Base-by-base conservation (phyloP, 78 protist genomes). In the Dictyostelium firmibasis region DNA sequence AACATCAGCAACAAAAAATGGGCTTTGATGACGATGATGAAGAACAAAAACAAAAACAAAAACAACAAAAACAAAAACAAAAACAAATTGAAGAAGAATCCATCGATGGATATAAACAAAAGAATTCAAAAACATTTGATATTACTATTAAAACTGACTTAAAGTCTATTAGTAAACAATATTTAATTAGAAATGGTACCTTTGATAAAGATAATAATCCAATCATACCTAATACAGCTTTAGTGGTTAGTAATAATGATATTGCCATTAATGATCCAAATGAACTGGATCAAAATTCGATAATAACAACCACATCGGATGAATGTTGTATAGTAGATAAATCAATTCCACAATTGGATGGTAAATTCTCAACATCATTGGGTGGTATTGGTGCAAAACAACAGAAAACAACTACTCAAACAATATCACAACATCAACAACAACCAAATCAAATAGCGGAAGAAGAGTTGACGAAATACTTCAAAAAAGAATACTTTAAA, bases 401-500 rank as follows among this genome's bases (percentile, higher is more conserved):
- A 31, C 86, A 81, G 9, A 18, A 50, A 23, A 57, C 16, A 57
- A 64, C 16, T n/a, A 25, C 50, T 57, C 27, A 20, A 20, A 6
- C 25, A 57, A 57, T 23, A 20, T 23, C 36, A 81, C 83, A 81
- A 62, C 84, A 50, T 1, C 88, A 81, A 62, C 74, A 43, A 79
- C 75, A 67, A 67, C 6, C 27, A 33, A 53, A 10, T 62, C 33
- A 16, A 77, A 8, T 83, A 67, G 85, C 60, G 0, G 95, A 72
- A 36, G 36, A 36, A 41, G 96, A 96, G 64, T 62, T 96, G 8
- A 36, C 67, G 9, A 60, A 50, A 43, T 18, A 16, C 47, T 27
- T 96, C 29, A 47, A 78, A 83, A 97, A 97, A 74, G 86, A 11
- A 23, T 79, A 96, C 62, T 98, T 98, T 25, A 43, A 25, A 23